Evolutionary conservation across 371 early-diverging fungal species (phyloP).

Genomic region (Mortierella sp.): DNA sequence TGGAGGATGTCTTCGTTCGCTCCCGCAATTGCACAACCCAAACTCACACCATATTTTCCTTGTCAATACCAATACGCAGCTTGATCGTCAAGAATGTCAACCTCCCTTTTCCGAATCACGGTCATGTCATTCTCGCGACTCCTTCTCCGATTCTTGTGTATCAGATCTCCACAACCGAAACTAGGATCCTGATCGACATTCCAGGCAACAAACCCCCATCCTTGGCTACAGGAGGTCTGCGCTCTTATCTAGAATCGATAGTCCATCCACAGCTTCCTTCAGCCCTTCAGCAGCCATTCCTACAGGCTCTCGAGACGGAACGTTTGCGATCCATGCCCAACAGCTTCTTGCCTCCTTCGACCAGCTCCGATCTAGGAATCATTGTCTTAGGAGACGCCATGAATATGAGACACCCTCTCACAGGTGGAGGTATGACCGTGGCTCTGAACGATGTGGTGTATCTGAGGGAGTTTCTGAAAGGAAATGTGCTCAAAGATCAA

Average conservation of each 20-base stretch:
- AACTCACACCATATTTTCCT: too few species aligned
- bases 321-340: constrained; percentile 90
- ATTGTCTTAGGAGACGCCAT: constrained; percentile 91
- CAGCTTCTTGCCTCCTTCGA: constrained; percentile 82
- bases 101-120: constrained; percentile 87
- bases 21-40: too few species aligned
- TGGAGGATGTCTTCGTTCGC: too few species aligned
- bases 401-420: constrained; percentile 94
- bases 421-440: constrained; percentile 97
- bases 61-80: too few species aligned
- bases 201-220: constrained; percentile 88
- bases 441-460: constrained; percentile 88
- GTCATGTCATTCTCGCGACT: constrained; percentile 87
- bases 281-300: constrained; percentile 67
- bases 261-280: constrained; percentile 79
- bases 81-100: constrained; percentile 70
- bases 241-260: constrained; percentile 63
- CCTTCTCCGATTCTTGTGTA: constrained; percentile 92
- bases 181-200: constrained; percentile 91
- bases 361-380: constrained; percentile 67
- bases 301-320: constrained; percentile 74
- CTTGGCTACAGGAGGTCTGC: constrained; percentile 22
- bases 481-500: constrained; percentile 61
- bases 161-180: constrained; percentile 88
- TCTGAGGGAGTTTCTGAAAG: constrained; percentile 57